Conservation (phyloP, 495 filamentous ascomycete species). For the Podospora tetraspora region DNA sequence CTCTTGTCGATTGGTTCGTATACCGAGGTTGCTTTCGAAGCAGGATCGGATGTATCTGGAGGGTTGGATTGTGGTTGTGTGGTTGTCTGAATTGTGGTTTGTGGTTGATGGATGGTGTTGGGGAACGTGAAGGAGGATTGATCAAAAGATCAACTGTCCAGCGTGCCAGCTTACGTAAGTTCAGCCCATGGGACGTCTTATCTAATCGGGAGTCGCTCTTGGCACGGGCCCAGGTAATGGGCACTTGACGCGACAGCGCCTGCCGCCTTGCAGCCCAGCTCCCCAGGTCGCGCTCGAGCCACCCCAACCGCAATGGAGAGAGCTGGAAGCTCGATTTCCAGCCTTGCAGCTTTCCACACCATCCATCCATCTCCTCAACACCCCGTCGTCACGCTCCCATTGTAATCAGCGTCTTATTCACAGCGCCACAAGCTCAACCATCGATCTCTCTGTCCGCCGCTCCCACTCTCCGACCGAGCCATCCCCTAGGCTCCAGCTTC, state of each 20-base stretch:
- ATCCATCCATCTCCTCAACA: not conserved
- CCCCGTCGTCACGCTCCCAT: slow-evolving; percentile 2
- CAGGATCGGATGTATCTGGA: not conserved
- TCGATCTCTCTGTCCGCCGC: not conserved
- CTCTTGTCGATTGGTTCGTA: not conserved
- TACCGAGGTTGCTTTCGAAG: not conserved
- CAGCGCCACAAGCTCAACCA: not conserved
- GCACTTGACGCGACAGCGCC: slow-evolving; percentile 22
- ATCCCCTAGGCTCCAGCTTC: not conserved
- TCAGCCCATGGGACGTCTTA: not conserved
- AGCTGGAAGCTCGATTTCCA: slow-evolving; percentile 5
- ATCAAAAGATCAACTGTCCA: not conserved
- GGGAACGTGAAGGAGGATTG: not conserved
- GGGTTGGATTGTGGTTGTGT: not conserved
- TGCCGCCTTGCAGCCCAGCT: slow-evolving; percentile 19
- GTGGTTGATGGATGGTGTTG: not conserved
- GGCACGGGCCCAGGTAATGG: not conserved
- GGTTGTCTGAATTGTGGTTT: not conserved
- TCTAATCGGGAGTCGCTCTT: not conserved
- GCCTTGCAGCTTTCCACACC: not conserved
- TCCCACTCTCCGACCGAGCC: not conserved
- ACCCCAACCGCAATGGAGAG: slow-evolving; percentile 2
- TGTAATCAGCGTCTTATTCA: not conserved
- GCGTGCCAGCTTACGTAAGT: not conserved
- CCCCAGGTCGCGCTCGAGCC: slow-evolving; percentile 14